Percentiles rank a stretch among this genome's conserved stretches.
Conservation (phyloP, 2,329 filamentous ascomycete genomes). For the Nannizzia gypsea region DNA sequence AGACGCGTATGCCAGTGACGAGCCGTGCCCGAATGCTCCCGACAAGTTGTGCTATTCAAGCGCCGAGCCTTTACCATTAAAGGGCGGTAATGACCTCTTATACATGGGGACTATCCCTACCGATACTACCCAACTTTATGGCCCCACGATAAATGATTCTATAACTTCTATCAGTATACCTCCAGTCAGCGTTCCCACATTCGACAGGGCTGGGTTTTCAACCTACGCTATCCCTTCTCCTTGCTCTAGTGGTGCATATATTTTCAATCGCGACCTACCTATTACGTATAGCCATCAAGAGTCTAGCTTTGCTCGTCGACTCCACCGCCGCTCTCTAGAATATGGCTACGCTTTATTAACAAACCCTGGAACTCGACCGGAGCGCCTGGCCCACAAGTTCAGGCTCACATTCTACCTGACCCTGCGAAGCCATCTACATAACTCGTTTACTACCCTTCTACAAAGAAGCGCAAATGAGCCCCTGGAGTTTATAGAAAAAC, state of each 20-base stretch:
- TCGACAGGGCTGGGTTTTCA: neutral
- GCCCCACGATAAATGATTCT: neutral
- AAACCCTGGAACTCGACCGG: constrained; percentile 16
- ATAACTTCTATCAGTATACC: neutral
- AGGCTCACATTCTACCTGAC: constrained; percentile 20
- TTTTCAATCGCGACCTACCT: neutral
- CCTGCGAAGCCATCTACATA: constrained; percentile 10
- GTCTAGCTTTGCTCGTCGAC: constrained; percentile 56
- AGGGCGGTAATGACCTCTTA: neutral
- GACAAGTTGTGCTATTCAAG: neutral
- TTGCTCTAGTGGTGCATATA: neutral
- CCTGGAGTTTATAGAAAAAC: constrained; percentile 17
- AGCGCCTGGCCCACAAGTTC: constrained; percentile 17
- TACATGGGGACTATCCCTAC: neutral
- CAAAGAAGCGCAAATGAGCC: constrained; percentile 11
- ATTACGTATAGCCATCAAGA: constrained; percentile 54
- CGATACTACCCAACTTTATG: neutral
- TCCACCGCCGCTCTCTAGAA: constrained; percentile 58
- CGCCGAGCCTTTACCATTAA: neutral
- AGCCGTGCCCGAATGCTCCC: neutral
- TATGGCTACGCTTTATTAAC: constrained; percentile 48
- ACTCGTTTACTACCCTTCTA: constrained; percentile 4
- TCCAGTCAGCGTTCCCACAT: neutral
- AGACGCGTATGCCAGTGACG: neutral
- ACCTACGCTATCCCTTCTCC: neutral